Conservation (phyloP, 2,329 filamentous ascomycete species). For the Colletotrichum gloeosporioides region DNA sequence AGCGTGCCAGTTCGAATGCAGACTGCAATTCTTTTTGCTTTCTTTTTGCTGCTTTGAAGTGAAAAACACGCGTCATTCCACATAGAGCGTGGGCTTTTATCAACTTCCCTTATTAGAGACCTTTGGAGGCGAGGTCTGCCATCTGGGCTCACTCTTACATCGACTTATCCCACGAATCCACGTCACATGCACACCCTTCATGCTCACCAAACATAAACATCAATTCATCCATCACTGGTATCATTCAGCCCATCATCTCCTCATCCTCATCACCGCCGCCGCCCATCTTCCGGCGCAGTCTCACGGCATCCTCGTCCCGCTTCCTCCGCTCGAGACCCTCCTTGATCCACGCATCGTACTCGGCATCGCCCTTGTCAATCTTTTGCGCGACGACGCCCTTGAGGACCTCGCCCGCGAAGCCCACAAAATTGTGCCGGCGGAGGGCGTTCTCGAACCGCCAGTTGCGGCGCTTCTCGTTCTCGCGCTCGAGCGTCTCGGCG, state of each 20-base stretch:
- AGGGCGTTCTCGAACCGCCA: constrained; percentile 98
- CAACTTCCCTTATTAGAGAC: neutral
- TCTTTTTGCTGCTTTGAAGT: neutral
- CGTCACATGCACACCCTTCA: neutral
- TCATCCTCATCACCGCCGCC: constrained; percentile 15
- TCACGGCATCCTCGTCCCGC: constrained; percentile 24
- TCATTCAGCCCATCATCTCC: constrained; percentile 22
- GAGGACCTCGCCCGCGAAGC: constrained; percentile 88
- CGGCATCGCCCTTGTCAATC: constrained; percentile 66
- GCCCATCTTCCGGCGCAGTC: constrained; percentile 23
- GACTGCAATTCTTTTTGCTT: neutral
- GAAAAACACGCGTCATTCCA: neutral
- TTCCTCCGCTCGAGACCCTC: constrained; percentile 66
- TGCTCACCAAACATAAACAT: neutral
- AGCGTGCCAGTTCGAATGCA: too few species aligned
- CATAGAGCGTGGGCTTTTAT: neutral
- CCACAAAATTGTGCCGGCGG: constrained; percentile 92
- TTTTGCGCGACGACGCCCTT: constrained; percentile 84
- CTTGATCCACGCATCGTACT: constrained; percentile 76
- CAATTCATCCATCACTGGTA: constrained; percentile 1
- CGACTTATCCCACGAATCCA: neutral
- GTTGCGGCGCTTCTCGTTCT: constrained; percentile 81
- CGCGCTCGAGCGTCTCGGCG: constrained; percentile 74
- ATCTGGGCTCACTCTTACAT: neutral
- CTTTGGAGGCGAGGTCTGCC: neutral